Evolutionary conservation across 768 basidiomycete species (phyloP).

Genomic region (Sporobolomyces phaffii): DNA sequence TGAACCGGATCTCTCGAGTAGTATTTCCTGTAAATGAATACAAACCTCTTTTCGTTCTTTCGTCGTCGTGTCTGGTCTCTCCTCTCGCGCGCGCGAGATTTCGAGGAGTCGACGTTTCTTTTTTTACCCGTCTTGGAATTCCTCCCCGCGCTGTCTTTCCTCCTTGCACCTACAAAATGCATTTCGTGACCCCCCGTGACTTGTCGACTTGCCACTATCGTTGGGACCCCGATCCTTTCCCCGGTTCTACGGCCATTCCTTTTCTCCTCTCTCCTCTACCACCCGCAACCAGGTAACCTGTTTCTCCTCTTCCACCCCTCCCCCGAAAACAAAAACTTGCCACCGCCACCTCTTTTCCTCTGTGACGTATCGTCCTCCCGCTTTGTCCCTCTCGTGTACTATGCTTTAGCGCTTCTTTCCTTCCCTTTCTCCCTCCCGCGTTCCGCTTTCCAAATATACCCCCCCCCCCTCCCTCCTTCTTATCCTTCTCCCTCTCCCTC

Average conservation of each 20-base stretch:
- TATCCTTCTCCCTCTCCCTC: not conserved
- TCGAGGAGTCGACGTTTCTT: too few species aligned
- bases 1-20: not conserved
- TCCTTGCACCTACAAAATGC: not conserved
- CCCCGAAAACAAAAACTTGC: too few species aligned
- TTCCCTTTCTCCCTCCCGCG: not conserved
- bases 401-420: not conserved
- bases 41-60: not conserved
- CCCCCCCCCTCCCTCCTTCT: not conserved
- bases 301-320: not conserved
- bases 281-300: not conserved
- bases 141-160: not conserved
- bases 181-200: too few species aligned
- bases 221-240: too few species aligned
- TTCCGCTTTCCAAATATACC: not conserved
- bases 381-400: not conserved
- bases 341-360: not conserved
- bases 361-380: not conserved
- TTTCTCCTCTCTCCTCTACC: not conserved
- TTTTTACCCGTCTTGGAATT: not conserved
- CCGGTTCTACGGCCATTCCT: too few species aligned
- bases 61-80: not conserved
- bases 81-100: not conserved
- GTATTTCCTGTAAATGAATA: conserved; percentile 34
- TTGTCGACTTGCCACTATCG: too few species aligned